Base-by-base conservation (phyloP, 148 eudicot genomes). In the Cornus controversa region DNA sequence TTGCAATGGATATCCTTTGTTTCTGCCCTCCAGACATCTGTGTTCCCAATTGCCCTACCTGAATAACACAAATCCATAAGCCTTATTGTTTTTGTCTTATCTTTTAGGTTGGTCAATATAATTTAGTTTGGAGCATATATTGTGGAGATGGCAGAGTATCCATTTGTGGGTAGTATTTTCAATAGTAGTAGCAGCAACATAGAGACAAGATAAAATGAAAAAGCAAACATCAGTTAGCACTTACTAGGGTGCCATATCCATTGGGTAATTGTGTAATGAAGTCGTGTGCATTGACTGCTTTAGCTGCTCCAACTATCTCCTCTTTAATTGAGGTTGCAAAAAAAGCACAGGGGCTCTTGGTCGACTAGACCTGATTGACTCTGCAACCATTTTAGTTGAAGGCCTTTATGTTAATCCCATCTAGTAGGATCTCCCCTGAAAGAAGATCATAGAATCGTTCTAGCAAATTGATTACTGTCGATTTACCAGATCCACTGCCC, bases 1-100 rank as follows among this genome's bases (percentile, higher is more conserved):
- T 70, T 62, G 79, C 83, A 8, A 40, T 40, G 11, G 83, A 58
- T 31, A 80, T 75, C 34, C 83, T 69, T 28, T 80, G 82, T 40
- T 80, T 80, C 37, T 80, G 82, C 8, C 82, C 82, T 9, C 70
- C 82, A 6, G 82, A 80, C 47, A 80, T 15, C 14, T 75, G 79
- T 15, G 60, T 50, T 71, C 83, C 79, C n/a, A 70, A 64, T 65
- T 80, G 75, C 9, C 83, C 83, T 11, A 80, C 83, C 83, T 80
- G 53, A 70, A 47, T 8, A 67, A 23, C 24, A 37, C 10, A 67
- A 0, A 4, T 5, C 45, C 45, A 40, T 40, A 40, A 40, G 45
- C 45, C 45, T 40, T 40, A 40, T 8, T 40, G 45, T 40, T 40
- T 40, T 36, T 40, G 8, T 2, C 45, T 40, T 40, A 40, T 15